Percentiles rank a stretch among this genome's conserved stretches.
These are phyloP conservation scores for Solanum pimpinellifolium DNA, from an alignment of 257 asterid genomes.

Conservation along the genomic window DNA sequence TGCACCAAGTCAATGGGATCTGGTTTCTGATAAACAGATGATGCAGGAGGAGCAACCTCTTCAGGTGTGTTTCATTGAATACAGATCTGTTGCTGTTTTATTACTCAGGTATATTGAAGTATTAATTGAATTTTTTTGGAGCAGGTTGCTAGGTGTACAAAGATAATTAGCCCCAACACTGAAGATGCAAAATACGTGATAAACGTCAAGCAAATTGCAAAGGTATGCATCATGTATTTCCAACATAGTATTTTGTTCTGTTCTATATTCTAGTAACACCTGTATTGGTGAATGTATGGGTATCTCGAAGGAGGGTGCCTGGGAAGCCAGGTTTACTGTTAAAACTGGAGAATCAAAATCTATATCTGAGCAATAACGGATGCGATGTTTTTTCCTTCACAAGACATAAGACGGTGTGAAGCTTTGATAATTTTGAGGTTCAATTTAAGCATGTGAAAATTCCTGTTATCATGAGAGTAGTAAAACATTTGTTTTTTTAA, in stretches of 20 bases:
- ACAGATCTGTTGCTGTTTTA: neutral
- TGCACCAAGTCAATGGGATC: constrained; percentile 99
- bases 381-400: neutral
- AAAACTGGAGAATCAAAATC: neutral
- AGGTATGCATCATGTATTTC: constrained; percentile 15
- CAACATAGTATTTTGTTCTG: neutral
- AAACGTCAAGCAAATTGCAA: constrained; percentile 69
- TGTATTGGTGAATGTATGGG: neutral
- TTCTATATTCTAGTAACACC: neutral
- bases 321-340: neutral
- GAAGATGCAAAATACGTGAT: constrained; percentile 70
- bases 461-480: neutral
- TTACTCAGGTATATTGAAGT: neutral
- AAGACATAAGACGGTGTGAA: neutral
- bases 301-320: neutral
- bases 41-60: constrained; percentile 99
- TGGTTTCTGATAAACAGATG: constrained; percentile 97
- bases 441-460: neutral
- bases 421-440: neutral
- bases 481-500: neutral
- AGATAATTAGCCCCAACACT: constrained; percentile 80
- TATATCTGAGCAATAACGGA: neutral
- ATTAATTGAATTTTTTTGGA: neutral
- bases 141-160: constrained; percentile 91
- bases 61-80: constrained; percentile 33